These are phyloP conservation scores for Pichia sp. DNA, from an alignment of 1,139 yeast genomes.

Conservation along the genomic window DNA sequence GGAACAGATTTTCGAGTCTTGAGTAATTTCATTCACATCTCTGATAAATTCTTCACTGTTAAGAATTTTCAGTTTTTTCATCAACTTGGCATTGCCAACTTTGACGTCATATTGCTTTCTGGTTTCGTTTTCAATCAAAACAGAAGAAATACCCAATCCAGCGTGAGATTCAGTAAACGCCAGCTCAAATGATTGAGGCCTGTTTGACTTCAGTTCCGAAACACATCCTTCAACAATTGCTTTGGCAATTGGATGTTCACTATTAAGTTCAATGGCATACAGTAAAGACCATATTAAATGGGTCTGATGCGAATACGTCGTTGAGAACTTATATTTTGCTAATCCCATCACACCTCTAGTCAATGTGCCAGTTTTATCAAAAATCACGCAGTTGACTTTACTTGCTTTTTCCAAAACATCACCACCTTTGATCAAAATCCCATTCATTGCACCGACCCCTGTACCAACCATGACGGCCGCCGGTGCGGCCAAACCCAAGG, in stretches of 20 bases:
- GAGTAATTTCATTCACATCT: constrained; percentile 2
- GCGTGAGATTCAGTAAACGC: constrained; percentile 42
- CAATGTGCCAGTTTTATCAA: constrained; percentile 95
- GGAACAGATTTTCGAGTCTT: constrained; percentile 13
- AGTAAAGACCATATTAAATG: constrained; percentile 49
- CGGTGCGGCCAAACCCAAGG: constrained; percentile 93
- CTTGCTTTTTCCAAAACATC: constrained; percentile 74
- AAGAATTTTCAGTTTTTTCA: constrained; percentile 21
- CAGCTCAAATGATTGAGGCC: constrained; percentile 8
- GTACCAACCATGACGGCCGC: constrained; percentile 99
- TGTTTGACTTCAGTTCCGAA: constrained; percentile 6
- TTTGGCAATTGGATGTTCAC: constrained; percentile 85
- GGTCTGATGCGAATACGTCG: constrained; percentile 4
- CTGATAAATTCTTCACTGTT: constrained; percentile 14
- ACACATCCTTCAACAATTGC: constrained; percentile 43
- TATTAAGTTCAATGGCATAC: constrained; percentile 55
- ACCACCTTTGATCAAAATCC: constrained; percentile 91
- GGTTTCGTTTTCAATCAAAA: constrained; percentile 21
- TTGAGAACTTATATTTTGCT: constrained; percentile 11
- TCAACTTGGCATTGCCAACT: constrained; percentile 51
- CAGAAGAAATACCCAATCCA: constrained; percentile 67
- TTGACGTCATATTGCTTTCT: constrained; percentile 27
- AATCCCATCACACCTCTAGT: constrained; percentile 72
- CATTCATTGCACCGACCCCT: constrained; percentile 87
- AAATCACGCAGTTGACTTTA: constrained; percentile 57